These are phyloP conservation scores for Carex parvula DNA, from an alignment of 176 grass and related monocot genomes.

Conservation along the genomic window DNA sequence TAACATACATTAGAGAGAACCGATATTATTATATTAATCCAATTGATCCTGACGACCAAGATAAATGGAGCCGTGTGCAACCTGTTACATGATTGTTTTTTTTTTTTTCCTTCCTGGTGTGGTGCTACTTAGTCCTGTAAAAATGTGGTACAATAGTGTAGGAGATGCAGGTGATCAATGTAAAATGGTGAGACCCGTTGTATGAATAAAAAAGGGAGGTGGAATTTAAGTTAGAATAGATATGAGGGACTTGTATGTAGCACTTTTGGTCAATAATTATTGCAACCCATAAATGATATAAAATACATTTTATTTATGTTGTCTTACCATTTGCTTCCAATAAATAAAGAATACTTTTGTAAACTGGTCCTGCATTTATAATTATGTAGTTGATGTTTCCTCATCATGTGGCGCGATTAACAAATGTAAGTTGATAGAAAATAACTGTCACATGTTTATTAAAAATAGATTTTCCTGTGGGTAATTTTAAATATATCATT, in stretches of 20 bases:
- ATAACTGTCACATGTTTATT: not conserved
- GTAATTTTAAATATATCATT: not conserved
- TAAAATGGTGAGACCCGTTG: not conserved
- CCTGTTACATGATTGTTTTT: constrained; percentile 40
- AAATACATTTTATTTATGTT: not conserved
- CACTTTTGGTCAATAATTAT: not conserved
- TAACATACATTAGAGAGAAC: constrained; percentile 75
- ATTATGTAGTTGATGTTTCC: not conserved
- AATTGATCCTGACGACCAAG: constrained; percentile 53
- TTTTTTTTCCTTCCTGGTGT: not conserved
- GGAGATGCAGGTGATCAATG: not conserved
- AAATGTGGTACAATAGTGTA: not conserved
- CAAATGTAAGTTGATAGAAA: not conserved
- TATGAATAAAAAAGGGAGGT: not conserved
- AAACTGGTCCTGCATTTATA: not conserved
- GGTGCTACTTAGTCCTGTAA: not conserved
- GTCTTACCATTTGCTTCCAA: not conserved
- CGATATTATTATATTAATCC: constrained; percentile 61
- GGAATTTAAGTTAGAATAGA: not conserved
- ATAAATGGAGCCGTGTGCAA: constrained; percentile 64
- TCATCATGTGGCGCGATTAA: not conserved
- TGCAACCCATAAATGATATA: not conserved
- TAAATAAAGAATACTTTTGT: not conserved
- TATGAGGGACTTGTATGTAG: not conserved
- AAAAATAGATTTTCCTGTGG: not conserved